Base-by-base conservation (phyloP, 192 early-diverging fungal species). In the Obelidium mucronatum region DNA sequence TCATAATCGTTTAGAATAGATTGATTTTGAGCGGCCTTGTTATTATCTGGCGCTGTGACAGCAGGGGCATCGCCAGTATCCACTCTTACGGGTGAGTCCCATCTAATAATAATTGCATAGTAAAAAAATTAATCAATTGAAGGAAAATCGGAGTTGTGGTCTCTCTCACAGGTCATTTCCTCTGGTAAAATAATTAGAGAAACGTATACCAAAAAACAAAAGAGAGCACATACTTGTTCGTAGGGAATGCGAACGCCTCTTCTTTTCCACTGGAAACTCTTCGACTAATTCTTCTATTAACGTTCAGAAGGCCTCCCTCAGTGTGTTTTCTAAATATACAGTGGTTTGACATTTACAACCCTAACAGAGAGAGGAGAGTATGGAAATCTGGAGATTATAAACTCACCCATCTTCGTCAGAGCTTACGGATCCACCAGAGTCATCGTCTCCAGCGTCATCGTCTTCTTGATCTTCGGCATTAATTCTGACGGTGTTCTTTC, bases 401-500 rank as follows among this genome's bases (percentile, higher is more conserved):
- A 30, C 74, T 36, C 34, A 68, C 65, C 65, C 67, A 60, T 74
- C 76, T n/a, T 81, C 83, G 44, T 81, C 83, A 31, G 80, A 80
- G 19, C 76, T 78, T 15, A 56, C 75, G 24, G 64, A 78, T 11
- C 60, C 77, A 1, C 37, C 68, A 26, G 71, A 77, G 11, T 85
- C 80, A 53, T 70, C 81, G 8, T 85, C 79, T 24, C 70, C 66
- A 8, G 66, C 40, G 5, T 60, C 37, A 19, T 51, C 28, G 1
- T 60, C 19, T 24, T 61, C 56, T 30, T 67, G 66, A 15, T 67
- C 66, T 39, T 71, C 44, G 0, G 37, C 73, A 37, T 79, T 70
- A 59, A 89, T 81, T 63, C 76, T 78, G 37, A 90, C 81, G 24
- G 73, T 85, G 66, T 90, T 90, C 28, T 84, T 79, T 1, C 86